phyloP scores from a whole-genome alignment of 2,329 filamentous ascomycete genomes.

The Calcarisporium arbuscula region DNA sequence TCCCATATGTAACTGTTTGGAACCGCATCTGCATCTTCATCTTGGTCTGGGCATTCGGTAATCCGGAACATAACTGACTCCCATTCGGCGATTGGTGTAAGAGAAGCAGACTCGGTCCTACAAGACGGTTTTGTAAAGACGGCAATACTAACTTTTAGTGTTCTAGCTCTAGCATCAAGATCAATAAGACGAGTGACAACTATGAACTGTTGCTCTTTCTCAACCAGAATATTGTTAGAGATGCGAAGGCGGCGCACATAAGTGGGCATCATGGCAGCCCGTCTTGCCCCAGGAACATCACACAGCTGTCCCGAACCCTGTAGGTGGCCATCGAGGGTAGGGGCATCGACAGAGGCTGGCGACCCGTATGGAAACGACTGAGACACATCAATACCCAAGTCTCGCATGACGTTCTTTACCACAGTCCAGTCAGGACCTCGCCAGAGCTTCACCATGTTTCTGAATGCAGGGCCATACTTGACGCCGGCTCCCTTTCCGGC shows the following conservation, averaged over 20 bases:
- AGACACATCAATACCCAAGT: constrained; percentile 12
- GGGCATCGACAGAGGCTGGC: constrained; percentile 11
- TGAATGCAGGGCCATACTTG: constrained; percentile 20
- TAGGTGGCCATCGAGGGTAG: neutral
- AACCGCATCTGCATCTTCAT: neutral
- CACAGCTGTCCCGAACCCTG: no score
- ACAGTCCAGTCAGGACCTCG: constrained; percentile 16
- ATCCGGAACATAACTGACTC: neutral
- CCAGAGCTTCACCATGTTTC: constrained; percentile 14
- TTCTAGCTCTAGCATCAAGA: neutral
- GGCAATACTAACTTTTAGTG: neutral
- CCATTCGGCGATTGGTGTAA: neutral
- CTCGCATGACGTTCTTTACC: constrained; percentile 14
- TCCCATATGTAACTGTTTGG: neutral
- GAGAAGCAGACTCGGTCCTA: no score
- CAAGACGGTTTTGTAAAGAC: neutral
- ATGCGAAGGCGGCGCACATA: neutral
- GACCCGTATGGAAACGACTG: constrained; percentile 8
- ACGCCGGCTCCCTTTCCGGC: constrained; percentile 10
- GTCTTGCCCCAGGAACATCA: no score
- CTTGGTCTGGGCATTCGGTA: neutral
- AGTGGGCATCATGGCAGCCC: neutral
- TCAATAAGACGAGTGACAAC: neutral
- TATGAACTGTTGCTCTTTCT: neutral
- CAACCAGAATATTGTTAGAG: neutral